Evolutionary conservation across 768 basidiomycete species (phyloP), one percentile per base, ranked within the genome.

Genomic region (Lactarius indigo): DNA sequence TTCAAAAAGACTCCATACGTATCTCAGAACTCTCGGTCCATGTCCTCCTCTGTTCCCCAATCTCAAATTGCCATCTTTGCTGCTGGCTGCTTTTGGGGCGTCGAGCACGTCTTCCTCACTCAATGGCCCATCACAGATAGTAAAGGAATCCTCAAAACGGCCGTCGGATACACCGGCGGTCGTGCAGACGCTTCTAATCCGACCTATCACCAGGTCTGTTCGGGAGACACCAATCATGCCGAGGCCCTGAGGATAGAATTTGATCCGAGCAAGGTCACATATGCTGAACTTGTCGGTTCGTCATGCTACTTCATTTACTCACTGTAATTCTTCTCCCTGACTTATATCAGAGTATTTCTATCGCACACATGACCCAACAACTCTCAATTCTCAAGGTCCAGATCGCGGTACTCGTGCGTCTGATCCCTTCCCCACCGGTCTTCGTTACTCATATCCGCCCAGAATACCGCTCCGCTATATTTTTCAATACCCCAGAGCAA

Each of bases 391-490:
- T 17, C 94, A 96, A 75, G 94, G 94, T 33, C 81, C 72, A 1
- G 94, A 96, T 72, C 74, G 73, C 3, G 94, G 95, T 23, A 85
- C 87, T 33, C 94, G 93, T 94, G 73, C 69, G 88, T 84, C 30
- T 35, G 37, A 39, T 23, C n/a, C 2, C 23, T 5, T 10, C 10
- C 23, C 17, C 8, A n/a, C n/a, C 20, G 10, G 12, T 18, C 3
- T 30, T n/a, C 54, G 7, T 58, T 4, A 30, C 35, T 37, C 18
- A 59, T 30, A 30, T 56, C 20, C 31, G 42, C 30, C 20, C 75
- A 91, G 93, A 98, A 77, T 98, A 98, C 75, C 92, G 96, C 58
- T 95, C 94, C 1, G 92, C 87, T 15, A 96, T 98, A 74, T 98
- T 95, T 77, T 89, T 85, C 17, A 79, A 90, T 72, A 83, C 86